A percentile compares a stretch with the other conserved stretches of the same genome.
Evolutionary conservation across 192 early-diverging fungal species (phyloP).

Genomic region (Backusella parvicylindrica): DNA sequence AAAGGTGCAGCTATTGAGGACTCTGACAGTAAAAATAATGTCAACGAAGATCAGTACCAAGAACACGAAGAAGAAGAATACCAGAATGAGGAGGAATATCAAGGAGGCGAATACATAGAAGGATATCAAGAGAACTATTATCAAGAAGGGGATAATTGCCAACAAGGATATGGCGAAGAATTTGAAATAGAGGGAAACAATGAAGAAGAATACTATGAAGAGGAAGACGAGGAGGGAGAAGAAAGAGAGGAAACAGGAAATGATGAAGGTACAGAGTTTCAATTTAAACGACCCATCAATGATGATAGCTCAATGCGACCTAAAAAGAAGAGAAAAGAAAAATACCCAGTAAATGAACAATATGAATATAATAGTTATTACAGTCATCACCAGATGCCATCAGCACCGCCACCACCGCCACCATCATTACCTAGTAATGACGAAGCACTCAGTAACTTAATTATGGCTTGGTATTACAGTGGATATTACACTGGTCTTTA

Average conservation of each 20-base stretch:
- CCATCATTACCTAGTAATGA: constrained; percentile 36
- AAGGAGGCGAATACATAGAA: background rate
- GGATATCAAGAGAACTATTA: constrained; percentile 11
- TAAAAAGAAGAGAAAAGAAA: background rate
- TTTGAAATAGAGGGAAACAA: constrained; percentile 5
- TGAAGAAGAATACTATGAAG: constrained; percentile 7
- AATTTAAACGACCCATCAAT: background rate
- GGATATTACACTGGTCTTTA: constrained; percentile 75
- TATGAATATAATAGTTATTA: background rate
- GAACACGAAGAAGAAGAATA: constrained; percentile 16
- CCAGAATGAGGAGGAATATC: background rate
- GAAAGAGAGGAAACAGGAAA: background rate
- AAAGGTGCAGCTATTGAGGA: background rate
- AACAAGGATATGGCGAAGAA: background rate
- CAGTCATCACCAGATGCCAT: background rate
- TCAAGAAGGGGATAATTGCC: constrained; percentile 11
- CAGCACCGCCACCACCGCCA: background rate
- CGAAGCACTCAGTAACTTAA: constrained; percentile 58
- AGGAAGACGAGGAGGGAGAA: background rate
- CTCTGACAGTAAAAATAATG: background rate
- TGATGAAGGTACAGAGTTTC: background rate
- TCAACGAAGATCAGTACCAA: background rate
- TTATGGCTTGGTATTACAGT: constrained; percentile 74
- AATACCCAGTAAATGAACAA: background rate
- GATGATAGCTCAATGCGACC: background rate